Percentiles rank a stretch among this genome's conserved stretches.
Evolutionary conservation across 2,329 filamentous ascomycete genomes (phyloP).

Genomic region (Cladophialophora psammophila): DNA sequence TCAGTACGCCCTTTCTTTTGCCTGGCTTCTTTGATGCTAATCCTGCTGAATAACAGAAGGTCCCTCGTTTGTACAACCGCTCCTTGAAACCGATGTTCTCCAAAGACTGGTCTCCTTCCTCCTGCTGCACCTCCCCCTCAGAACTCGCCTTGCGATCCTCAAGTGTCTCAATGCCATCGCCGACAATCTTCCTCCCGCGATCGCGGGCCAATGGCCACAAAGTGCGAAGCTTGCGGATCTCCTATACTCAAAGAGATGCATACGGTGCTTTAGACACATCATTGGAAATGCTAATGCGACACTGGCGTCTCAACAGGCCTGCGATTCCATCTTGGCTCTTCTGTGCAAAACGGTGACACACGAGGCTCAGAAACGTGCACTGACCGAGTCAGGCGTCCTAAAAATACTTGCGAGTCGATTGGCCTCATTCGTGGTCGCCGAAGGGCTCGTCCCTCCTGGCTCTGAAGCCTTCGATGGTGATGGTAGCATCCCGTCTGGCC

Average conservation of each 20-base stretch:
- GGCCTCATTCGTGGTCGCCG: slow-evolving; percentile 70
- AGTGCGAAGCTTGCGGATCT: slow-evolving; percentile 64
- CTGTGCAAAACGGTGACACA: slow-evolving; percentile 71
- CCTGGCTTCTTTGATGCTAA: slow-evolving; percentile 38
- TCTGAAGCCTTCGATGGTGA: slow-evolving; percentile 63
- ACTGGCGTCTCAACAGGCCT: slow-evolving; percentile 36
- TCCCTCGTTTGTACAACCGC: slow-evolving; percentile 75
- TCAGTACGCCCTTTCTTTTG: slow-evolving; percentile 49
- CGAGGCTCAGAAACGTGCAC: slow-evolving; percentile 72
- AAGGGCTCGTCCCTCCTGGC: slow-evolving; percentile 72
- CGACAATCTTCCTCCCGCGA: slow-evolving; percentile 67
- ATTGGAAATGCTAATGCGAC: slow-evolving; percentile 62
- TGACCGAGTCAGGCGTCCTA: slow-evolving; percentile 76
- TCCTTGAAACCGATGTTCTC: slow-evolving; percentile 73
- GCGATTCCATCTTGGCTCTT: slow-evolving; percentile 53
- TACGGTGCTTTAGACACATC: slow-evolving; percentile 70
- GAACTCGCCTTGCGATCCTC: slow-evolving; percentile 74
- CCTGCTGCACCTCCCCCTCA: slow-evolving; percentile 68
- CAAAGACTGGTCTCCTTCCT: slow-evolving; percentile 74
- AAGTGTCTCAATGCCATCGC: slow-evolving; percentile 75
- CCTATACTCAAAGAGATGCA: slow-evolving; percentile 69
- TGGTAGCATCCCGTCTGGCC: slow-evolving; percentile 63
- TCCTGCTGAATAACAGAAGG: slow-evolving; percentile 67
- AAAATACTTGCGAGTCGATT: slow-evolving; percentile 79
- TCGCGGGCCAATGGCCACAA: slow-evolving; percentile 59